Conservation (phyloP, 352 stramenopile genomes). For the Thraustochytrium sp. region DNA sequence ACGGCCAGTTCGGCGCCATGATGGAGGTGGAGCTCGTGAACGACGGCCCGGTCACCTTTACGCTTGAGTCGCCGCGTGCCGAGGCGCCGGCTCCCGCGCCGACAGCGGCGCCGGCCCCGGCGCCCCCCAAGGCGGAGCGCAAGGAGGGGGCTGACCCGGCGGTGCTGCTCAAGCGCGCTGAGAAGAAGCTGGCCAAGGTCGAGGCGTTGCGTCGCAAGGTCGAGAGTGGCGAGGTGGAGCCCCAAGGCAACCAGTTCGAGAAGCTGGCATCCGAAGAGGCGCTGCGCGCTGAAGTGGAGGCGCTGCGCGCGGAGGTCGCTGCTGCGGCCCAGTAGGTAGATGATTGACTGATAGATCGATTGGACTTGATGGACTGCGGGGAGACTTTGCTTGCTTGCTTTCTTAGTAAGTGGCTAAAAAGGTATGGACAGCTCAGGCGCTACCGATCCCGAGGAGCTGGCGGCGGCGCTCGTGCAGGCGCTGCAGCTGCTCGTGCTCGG, state of each 20-base stretch:
- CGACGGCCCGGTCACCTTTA: constrained; percentile 46
- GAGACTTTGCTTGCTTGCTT: background rate
- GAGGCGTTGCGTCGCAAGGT: background rate
- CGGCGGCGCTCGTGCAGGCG: constrained; percentile 21
- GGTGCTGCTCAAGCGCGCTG: constrained; percentile 7
- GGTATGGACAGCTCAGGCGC: background rate
- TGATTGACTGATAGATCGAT: background rate
- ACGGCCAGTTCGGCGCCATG: constrained; percentile 46
- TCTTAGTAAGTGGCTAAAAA: background rate
- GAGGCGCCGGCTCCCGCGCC: background rate
- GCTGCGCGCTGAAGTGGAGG: background rate
- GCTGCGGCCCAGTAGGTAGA: background rate
- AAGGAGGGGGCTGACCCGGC: constrained; percentile 14
- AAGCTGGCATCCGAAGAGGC: constrained; percentile 5
- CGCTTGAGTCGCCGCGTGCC: constrained; percentile 16
- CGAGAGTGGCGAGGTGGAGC: background rate
- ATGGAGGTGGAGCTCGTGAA: constrained; percentile 45
- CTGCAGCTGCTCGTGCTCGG: constrained; percentile 39
- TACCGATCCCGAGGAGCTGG: background rate
- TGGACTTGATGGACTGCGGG: too few species aligned
- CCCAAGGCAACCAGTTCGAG: background rate
- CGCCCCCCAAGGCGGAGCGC: background rate
- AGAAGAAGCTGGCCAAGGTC: constrained; percentile 38
- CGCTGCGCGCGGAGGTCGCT: background rate
- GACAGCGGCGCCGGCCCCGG: background rate